Evolutionary conservation across 441 rosid genomes (phyloP), one percentile per base, ranked within the genome.

Genomic region (Mallotus repandus): DNA sequence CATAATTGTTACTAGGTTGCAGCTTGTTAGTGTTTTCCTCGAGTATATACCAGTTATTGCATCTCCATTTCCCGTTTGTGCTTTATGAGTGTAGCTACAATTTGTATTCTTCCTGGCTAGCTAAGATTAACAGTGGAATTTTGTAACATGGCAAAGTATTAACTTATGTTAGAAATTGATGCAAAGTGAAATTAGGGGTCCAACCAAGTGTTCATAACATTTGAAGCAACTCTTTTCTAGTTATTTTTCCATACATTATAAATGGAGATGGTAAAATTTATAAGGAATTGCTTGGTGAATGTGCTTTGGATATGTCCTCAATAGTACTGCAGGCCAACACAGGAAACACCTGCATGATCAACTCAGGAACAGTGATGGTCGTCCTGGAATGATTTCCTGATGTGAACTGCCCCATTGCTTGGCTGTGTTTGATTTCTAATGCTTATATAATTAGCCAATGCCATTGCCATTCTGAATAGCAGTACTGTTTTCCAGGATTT

Each of bases 1-100:
- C 68, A 80, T 61, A 76, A 29, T 70, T 70, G 52, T 77, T 78
- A 46, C 69, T 74, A 74, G 83, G 81, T 68, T 63, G 72, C 49
- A 69, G 19, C 29, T 60, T 9, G 29, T 25, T 71, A 78, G 73
- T 55, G 57, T 71, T 70, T 68, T 46, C 67, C 32, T 64, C 54
- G 54, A 63, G 74, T 77, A 73, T 76, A 72, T 69, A 53, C 64
- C 66, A 61, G 74, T 43, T 57, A 58, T 69, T 65, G 73, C 55
- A 67, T 57, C 75, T 55, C 72, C 75, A 57, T 74, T 29, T 32
- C 62, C 76, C 32, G 11, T 49, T 56, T 76, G 63, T 74, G 71
- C 48, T 63, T 77, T 59, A 53, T 50, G 14, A 52, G 69, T 77
- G 63, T 69, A 74, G 74, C 74, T 53, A 58, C 61, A 61, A 22